Base-by-base conservation (phyloP, 2,329 filamentous ascomycete species). In the Bipolaris gigantea region DNA sequence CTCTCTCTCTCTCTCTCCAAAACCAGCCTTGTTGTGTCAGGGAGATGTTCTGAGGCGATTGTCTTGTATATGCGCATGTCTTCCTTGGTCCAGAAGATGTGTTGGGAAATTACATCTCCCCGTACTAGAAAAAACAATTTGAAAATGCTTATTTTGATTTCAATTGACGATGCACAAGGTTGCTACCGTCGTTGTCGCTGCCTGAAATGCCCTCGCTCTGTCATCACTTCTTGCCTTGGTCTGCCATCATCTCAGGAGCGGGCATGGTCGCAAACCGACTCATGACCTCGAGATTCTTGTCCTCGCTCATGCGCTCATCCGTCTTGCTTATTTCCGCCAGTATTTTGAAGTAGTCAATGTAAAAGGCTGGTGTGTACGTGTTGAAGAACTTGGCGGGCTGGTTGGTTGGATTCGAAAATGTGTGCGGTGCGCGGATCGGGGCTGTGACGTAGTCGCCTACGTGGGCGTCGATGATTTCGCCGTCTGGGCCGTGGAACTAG, bases 261-360 rank as follows among this genome's bases (percentile, higher is more conserved):
- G 79, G 73, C 53, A 81, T 69, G 6, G 80, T 83, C 23, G 80
- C 79, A 74, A 77, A 83, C 57, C 76, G 67, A 10, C 72, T 70
- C 80, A 82, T 80, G 15, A 79, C 79, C 61, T 76, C 74, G 53
- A 77, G 57, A 60, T 80, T 80, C 48, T 77, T 77, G 66, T 82
- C 78, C 36, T 76, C 76, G 15, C 76, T 79, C 66, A 82, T 75
- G 56, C 73, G 72, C 59, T 75, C 75, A 44, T 79, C 78, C 15
- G 72, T 70, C 50, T 76, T 75, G 21, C 73, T 76, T 62, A 83
- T 64, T 60, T 75, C 72, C 10, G 76, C 73, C 62, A 84, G 60
- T 39, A 83, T 70, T 71, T 80, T 81, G 69, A 85, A 84, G 61
- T 84, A 84, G 53, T 83, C 79, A 57, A 84, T 80, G 61, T 83